A percentile compares a stretch with the other conserved stretches of the same genome.
Evolutionary conservation across 805 yeast species (phyloP).

Genomic region (Debaryomyces tyrocola): DNA sequence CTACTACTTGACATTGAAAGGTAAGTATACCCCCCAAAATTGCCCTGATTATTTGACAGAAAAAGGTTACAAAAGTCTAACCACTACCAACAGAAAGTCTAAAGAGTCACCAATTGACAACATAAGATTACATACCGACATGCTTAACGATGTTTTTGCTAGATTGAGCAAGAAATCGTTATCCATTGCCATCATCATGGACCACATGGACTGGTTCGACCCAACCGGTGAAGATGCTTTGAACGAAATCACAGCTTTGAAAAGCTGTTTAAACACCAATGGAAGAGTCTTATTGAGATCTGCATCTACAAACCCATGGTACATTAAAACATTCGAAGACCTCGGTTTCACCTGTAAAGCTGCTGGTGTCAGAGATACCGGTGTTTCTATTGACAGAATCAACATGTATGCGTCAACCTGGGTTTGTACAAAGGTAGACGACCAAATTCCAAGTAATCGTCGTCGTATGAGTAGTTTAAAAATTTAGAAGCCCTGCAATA

Average conservation of each 20-base stretch:
- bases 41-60: slow-evolving; percentile 76
- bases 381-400: slow-evolving; percentile 70
- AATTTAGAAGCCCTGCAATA: slow-evolving; percentile 15
- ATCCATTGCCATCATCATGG: slow-evolving; percentile 82
- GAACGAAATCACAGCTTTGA: slow-evolving; percentile 64
- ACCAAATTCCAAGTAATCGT: slow-evolving; percentile 12
- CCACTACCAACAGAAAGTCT: slow-evolving; percentile 24
- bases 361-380: slow-evolving; percentile 65
- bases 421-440: slow-evolving; percentile 61
- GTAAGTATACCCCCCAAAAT: slow-evolving; percentile 57
- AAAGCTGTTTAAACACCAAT: slow-evolving; percentile 58
- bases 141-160: slow-evolving; percentile 70
- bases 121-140: slow-evolving; percentile 78
- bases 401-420: slow-evolving; percentile 90
- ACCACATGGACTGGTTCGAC: slow-evolving; percentile 91
- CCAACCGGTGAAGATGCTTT: slow-evolving; percentile 63
- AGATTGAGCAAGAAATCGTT: slow-evolving; percentile 62
- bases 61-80: slow-evolving; percentile 54
- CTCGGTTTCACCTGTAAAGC: slow-evolving; percentile 68
- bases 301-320: slow-evolving; percentile 77
- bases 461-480: slow-evolving; percentile 52
- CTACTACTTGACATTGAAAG: slow-evolving; percentile 67
- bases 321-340: slow-evolving; percentile 63
- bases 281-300: slow-evolving; percentile 79
- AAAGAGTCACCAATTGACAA: slow-evolving; percentile 57